Conservation (phyloP, 441 rosid species). For the Populus hybrid region DNA sequence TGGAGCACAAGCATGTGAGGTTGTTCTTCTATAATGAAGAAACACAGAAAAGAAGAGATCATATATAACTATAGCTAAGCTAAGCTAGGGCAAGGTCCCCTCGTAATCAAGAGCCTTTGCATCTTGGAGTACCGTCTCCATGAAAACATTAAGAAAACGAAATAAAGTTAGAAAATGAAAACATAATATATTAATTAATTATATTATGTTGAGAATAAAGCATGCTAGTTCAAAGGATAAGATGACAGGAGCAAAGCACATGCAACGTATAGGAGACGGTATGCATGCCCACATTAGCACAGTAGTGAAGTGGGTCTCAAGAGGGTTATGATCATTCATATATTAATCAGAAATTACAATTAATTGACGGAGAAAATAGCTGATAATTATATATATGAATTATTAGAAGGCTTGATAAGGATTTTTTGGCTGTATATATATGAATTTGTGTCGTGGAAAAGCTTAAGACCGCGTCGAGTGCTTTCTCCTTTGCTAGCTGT, state of each 20-base stretch:
- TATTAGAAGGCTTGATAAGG: not conserved
- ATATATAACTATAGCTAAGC: too few species aligned
- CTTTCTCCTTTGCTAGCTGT: conserved; percentile 23
- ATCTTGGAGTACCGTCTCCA: not conserved
- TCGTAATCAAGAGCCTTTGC: not conserved
- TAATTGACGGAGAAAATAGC: too few species aligned
- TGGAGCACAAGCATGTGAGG: not conserved
- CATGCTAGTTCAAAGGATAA: not conserved
- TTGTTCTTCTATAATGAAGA: not conserved
- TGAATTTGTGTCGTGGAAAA: not conserved
- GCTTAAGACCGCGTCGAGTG: not conserved
- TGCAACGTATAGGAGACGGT: not conserved
- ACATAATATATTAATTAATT: too few species aligned
- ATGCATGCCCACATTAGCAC: not conserved
- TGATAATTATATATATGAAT: too few species aligned
- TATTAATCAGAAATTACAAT: too few species aligned
- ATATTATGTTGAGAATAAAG: too few species aligned
- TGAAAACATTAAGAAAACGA: too few species aligned
- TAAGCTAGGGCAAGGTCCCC: not conserved
- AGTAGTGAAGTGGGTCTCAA: not conserved
- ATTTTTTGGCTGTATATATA: too few species aligned
- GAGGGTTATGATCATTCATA: not conserved
- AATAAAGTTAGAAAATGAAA: too few species aligned
- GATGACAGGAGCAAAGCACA: not conserved
- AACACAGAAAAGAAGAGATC: too few species aligned